Evolutionary conservation across 179 eudicot species (phyloP), one percentile per base, ranked within the genome.

Genomic region (Silene coronaria): DNA sequence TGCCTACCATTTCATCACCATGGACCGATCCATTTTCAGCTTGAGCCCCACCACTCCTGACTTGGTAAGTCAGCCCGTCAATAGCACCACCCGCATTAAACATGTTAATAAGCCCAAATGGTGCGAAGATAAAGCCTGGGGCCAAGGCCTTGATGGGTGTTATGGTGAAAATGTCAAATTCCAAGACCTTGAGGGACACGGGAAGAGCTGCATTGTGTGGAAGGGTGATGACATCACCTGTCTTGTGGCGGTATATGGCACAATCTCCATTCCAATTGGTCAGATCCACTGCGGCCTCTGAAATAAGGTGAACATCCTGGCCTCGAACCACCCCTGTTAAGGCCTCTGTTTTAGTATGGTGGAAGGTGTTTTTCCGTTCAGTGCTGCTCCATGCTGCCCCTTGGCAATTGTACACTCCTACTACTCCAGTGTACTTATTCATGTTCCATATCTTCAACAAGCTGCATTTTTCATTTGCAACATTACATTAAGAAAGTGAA

Each of bases 401-500:
- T 85, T 92, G 99, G 90, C 99, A 95, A 77, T 95, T 95, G 91
- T 92, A 95, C 32, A 95, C 88, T 64, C 97, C 99, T 10, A 95
- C 80, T 4, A 95, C 99, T 63, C 97, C 99, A 23, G 91, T 92
- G 86, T 91, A 82, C 84, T 95, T 92, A 86, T 92, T 92, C 95
- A 95, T 91, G 89, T 88, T 92, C 99, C 97, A 92, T 74, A 95
- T 92, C 88, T 95, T 95, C 86, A 95, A 82, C 80, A 92, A 79
- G 86, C 96, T 91, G 86, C 79, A 82, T 32, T 59, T 72, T 62
- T 45, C 48, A 21, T 55, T 42, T 2, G 0, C 16, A 66, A 14
- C 46, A 30, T 27, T 64, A 27, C 68, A 23, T 60, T 14, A 53
- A 16, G 14, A 71, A 26, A 71, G 12, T 46, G 71, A 19, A 45